Evolutionary conservation across 2,329 filamentous ascomycete species (phyloP).

Genomic region (Clarireedia paspali): DNA sequence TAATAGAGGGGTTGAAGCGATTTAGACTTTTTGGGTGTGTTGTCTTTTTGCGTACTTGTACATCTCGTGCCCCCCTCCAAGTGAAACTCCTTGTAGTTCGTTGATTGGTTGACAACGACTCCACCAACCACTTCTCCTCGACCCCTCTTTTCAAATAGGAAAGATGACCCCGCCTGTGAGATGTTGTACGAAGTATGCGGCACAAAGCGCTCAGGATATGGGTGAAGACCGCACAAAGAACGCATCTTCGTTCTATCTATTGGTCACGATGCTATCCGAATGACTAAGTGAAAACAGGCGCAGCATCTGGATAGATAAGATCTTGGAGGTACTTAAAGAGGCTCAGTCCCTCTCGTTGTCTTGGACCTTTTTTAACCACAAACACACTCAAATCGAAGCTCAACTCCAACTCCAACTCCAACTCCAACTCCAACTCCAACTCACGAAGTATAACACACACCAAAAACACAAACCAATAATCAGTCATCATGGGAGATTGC

Average conservation of each 20-base stretch:
- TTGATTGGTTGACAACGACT: not conserved
- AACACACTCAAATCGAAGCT: not conserved
- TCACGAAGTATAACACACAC: not conserved
- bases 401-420: not conserved
- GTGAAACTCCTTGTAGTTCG: not conserved
- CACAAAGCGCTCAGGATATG: not conserved
- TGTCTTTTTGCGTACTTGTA: too few species aligned
- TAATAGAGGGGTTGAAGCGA: too few species aligned
- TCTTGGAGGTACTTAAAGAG: not conserved
- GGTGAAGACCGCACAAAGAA: not conserved
- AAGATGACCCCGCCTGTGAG: not conserved
- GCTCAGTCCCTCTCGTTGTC: not conserved
- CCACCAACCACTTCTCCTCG: not conserved
- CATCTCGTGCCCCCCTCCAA: not conserved
- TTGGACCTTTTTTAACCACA: not conserved
- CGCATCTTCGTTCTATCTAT: not conserved
- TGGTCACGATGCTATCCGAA: not conserved
- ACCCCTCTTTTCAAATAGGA: not conserved
- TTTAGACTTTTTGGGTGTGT: too few species aligned
- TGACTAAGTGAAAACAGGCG: not conserved
- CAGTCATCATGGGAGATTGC: not conserved
- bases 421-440: not conserved
- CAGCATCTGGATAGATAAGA: not conserved
- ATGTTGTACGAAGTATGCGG: not conserved
- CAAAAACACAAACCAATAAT: not conserved